Conservation (phyloP, 169 alveolate species). For the Besnoitia besnoiti region DNA sequence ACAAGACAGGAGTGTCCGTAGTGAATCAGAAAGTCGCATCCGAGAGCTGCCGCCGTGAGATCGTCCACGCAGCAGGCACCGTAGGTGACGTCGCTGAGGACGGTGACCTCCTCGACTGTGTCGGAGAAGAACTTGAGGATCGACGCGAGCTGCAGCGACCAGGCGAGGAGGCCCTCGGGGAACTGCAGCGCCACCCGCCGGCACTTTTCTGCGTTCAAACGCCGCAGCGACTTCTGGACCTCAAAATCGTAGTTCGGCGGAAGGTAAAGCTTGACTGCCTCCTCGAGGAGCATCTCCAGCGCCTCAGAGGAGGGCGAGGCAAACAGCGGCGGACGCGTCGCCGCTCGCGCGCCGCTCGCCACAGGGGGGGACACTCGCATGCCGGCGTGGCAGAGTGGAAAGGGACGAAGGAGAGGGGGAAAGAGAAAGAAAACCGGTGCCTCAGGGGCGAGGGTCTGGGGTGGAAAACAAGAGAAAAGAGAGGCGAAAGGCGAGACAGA, state of each 20-base stretch:
- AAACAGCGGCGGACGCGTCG: not conserved
- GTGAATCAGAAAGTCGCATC: slow-evolving; percentile 95
- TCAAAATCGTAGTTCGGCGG: slow-evolving; percentile 97
- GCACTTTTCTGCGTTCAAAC: slow-evolving; percentile 83
- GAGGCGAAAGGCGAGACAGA: not conserved
- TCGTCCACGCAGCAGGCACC: slow-evolving; percentile 99
- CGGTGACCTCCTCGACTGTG: slow-evolving; percentile 76
- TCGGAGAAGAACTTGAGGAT: slow-evolving; percentile 88
- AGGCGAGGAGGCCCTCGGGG: slow-evolving; percentile 95
- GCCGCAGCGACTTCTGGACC: slow-evolving; percentile 90
- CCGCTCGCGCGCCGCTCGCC: too few species aligned
- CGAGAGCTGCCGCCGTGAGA: slow-evolving; percentile 87
- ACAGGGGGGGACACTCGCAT: not conserved
- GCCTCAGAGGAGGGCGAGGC: not conserved
- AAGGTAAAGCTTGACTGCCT: slow-evolving; percentile 67
- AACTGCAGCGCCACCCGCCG: slow-evolving; percentile 93
- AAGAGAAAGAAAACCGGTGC: too few species aligned
- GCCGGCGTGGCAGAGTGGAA: not conserved
- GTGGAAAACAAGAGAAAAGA: not conserved
- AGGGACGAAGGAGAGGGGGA: not conserved
- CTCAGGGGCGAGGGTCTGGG: too few species aligned
- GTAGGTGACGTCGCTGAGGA: slow-evolving; percentile 97
- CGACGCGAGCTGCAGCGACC: slow-evolving; percentile 88
- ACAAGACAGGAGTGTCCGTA: slow-evolving; percentile 98
- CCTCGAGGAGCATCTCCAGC: not conserved